These are phyloP conservation scores for Neofusicoccum ribis DNA, from an alignment of 2,329 filamentous ascomycete genomes.

Conservation along the genomic window DNA sequence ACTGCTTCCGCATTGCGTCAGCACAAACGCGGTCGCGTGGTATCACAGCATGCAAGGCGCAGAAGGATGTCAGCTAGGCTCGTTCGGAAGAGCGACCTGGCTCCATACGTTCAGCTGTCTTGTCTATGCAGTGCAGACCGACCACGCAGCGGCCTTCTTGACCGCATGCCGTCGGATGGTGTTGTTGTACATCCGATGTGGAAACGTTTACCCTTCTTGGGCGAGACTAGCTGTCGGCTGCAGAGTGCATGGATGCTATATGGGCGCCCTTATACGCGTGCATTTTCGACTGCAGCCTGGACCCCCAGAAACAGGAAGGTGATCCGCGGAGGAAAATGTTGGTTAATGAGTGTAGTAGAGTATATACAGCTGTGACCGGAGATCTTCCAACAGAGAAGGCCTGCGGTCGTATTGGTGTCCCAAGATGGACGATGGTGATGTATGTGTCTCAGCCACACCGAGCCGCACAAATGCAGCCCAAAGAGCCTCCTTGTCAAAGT, in stretches of 20 bases:
- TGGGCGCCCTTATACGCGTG: neutral
- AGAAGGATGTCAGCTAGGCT: too few relatives aligned
- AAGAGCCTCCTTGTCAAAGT: neutral
- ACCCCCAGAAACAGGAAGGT: neutral
- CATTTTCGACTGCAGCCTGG: neutral
- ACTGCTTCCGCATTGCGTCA: neutral
- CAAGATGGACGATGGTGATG: neutral
- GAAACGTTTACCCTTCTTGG: neutral
- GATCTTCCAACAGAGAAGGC: neutral
- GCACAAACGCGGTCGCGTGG: neutral
- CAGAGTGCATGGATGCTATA: neutral
- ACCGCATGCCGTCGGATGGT: neutral
- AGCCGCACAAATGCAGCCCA: neutral
- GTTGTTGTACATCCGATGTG: neutral
- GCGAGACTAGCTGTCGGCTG: neutral
- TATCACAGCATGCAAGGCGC: too few relatives aligned
- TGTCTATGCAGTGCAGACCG: neutral
- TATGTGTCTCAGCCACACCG: constrained; percentile 7
- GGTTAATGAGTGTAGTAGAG: neutral
- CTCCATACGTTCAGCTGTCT: too few relatives aligned
- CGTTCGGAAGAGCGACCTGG: too few relatives aligned
- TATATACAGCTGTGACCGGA: neutral
- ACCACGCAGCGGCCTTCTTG: neutral
- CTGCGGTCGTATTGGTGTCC: neutral
- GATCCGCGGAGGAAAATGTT: neutral